A percentile compares a stretch with the other conserved stretches of the same genome.
These are phyloP conservation scores for Ananas comosus DNA, from an alignment of 176 grass and related monocot species.

Conservation along the genomic window DNA sequence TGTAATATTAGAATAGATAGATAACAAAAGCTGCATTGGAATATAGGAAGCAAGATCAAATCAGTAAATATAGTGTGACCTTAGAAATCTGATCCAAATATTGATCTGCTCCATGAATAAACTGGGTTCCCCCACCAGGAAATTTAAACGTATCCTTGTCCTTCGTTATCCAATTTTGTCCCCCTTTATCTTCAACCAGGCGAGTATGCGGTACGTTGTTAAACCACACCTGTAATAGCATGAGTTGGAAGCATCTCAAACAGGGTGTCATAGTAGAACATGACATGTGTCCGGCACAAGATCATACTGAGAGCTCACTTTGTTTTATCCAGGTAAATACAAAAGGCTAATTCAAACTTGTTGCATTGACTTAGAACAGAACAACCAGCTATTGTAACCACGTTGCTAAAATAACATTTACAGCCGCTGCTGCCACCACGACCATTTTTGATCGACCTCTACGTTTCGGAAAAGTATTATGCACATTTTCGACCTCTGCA, in stretches of 20 bases:
- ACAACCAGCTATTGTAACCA: background rate
- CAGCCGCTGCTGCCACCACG: too few relatives aligned
- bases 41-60: background rate
- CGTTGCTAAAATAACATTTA: too few relatives aligned
- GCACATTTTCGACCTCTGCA: background rate
- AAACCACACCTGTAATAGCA: slow-evolving; percentile 34
- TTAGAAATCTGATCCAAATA: slow-evolving; percentile 46
- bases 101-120: slow-evolving; percentile 51
- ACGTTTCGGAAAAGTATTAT: too few relatives aligned
- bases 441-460: too few relatives aligned
- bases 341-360: background rate
- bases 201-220: slow-evolving; percentile 46
- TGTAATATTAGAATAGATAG: background rate
- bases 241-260: slow-evolving; percentile 3
- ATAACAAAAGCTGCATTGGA: background rate
- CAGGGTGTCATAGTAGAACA: background rate
- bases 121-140: slow-evolving; percentile 42
- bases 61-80: slow-evolving; percentile 6
- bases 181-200: slow-evolving; percentile 44
- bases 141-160: slow-evolving; percentile 41
- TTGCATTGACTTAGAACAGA: background rate
- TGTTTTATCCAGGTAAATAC: background rate
- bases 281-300: background rate
- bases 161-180: slow-evolving; percentile 50
- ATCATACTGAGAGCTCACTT: background rate